Percentiles rank a stretch among this genome's conserved stretches.
Evolutionary conservation across 768 basidiomycete genomes (phyloP).

Genomic region (Kwoniella dendrophila): DNA sequence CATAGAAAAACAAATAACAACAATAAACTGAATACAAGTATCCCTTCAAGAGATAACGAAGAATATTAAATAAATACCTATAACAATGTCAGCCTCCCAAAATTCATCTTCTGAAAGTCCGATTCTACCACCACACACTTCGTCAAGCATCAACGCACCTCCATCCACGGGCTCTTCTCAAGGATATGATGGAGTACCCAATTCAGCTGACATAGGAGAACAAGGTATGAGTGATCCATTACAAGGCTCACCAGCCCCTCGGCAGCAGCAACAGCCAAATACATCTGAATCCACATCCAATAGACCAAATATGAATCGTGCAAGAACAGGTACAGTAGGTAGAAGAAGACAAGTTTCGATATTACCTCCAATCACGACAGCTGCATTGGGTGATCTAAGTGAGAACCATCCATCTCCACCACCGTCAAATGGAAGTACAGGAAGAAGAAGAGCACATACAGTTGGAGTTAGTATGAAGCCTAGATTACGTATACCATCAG

Average conservation of each 20-base stretch:
- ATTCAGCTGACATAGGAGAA: no score
- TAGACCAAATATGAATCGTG: no score
- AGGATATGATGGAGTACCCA: no score
- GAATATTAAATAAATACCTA: no score
- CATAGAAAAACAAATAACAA: no score
- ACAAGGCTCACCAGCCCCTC: no score
- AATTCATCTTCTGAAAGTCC: background rate
- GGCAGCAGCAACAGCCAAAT: no score
- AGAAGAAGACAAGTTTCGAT: constrained; percentile 14
- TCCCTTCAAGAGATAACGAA: no score
- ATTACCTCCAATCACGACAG: constrained; percentile 10
- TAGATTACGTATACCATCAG: constrained; percentile 3
- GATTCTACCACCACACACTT: background rate
- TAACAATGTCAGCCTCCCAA: constrained; percentile 2
- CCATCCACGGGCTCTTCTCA: no score
- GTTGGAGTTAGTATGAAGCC: constrained; percentile 13
- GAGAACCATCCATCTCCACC: constrained; percentile 4
- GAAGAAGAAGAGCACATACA: constrained; percentile 19
- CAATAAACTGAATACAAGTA: no score
- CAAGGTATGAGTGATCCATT: no score
- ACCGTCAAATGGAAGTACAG: background rate
- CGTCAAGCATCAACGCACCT: background rate
- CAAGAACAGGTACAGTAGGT: background rate
- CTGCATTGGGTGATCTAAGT: constrained; percentile 12
- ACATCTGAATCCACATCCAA: background rate